Percentiles rank a stretch among this genome's conserved stretches.
Conservation (phyloP, 2,329 filamentous ascomycete genomes). For the Chalara sp. region DNA sequence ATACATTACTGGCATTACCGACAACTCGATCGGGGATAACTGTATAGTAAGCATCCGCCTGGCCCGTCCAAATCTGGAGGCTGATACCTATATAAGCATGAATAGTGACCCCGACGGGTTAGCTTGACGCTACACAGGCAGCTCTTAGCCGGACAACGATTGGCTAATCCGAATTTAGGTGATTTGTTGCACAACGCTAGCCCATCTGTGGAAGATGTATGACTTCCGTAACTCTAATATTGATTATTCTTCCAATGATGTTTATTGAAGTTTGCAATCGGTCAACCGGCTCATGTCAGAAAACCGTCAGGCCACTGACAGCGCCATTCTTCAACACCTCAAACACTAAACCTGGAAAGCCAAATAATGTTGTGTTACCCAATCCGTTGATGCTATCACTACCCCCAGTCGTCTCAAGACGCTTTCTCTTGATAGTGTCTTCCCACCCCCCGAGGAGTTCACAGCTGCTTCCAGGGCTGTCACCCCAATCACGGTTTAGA, state of each 20-base stretch:
- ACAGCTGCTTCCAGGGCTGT: conserved; percentile 83
- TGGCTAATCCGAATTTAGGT: neutral
- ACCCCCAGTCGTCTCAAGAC: conserved; percentile 27
- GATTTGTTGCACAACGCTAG: too few species aligned
- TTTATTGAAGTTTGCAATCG: too few species aligned
- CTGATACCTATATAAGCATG: too few species aligned
- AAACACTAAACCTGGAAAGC: conserved; percentile 90
- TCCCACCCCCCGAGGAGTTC: conserved; percentile 80
- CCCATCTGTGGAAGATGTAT: too few species aligned
- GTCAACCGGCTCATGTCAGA: conserved; percentile 37
- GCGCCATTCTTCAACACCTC: conserved; percentile 91
- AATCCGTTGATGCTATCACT: conserved; percentile 48
- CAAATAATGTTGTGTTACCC: conserved; percentile 78
- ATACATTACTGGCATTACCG: too few species aligned
- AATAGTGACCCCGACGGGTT: neutral
- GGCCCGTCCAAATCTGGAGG: too few species aligned
- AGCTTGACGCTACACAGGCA: neutral
- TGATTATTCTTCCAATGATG: too few species aligned
- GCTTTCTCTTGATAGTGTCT: conserved; percentile 48
- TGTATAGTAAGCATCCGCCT: too few species aligned
- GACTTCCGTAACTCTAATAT: too few species aligned
- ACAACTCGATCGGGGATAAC: too few species aligned
- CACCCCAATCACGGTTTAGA: conserved; percentile 83
- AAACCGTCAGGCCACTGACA: conserved; percentile 84
- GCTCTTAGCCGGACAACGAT: neutral